Percentiles rank a stretch among this genome's conserved stretches.
These are phyloP conservation scores for Sextonia rubra DNA, from an alignment of 164 flowering plant genomes.

Conservation along the genomic window DNA sequence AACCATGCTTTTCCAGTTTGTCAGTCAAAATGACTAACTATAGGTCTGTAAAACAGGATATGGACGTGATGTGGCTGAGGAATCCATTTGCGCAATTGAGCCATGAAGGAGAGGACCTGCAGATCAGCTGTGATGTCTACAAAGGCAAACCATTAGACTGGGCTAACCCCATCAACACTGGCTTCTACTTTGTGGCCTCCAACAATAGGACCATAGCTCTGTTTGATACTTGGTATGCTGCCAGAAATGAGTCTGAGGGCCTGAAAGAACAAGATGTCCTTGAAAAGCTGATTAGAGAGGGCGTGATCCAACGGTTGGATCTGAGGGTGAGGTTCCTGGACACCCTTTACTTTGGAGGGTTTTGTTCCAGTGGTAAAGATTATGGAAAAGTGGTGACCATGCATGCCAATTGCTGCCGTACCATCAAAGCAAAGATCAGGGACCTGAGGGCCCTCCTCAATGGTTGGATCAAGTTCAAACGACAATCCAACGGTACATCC, in stretches of 20 bases:
- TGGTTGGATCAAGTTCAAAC: conserved; percentile 43
- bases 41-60: conserved; percentile 42
- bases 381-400: conserved; percentile 40
- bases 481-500: neutral
- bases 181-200: conserved; percentile 55
- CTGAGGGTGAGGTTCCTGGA: conserved; percentile 34
- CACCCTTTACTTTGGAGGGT: conserved; percentile 56
- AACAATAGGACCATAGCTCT: conserved; percentile 53
- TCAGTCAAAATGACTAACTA: too few species aligned
- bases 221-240: conserved; percentile 44
- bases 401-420: conserved; percentile 73
- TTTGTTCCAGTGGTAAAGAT: conserved; percentile 46
- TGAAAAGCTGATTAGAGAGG: conserved; percentile 16
- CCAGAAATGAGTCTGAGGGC: conserved; percentile 42
- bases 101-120: conserved; percentile 39
- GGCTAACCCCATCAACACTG: conserved; percentile 43
- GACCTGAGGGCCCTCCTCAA: conserved; percentile 38
- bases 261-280: conserved; percentile 77
- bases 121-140: conserved; percentile 50
- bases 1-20: too few species aligned
- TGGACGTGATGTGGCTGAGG: conserved; percentile 66
- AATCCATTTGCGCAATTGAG: conserved; percentile 41
- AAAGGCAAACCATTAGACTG: conserved; percentile 30
- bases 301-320: conserved; percentile 21
- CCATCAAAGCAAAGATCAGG: conserved; percentile 42